Evolutionary conservation across 768 basidiomycete species (phyloP), one percentile per base, ranked within the genome.

Genomic region (Pulveroboletus sp.): DNA sequence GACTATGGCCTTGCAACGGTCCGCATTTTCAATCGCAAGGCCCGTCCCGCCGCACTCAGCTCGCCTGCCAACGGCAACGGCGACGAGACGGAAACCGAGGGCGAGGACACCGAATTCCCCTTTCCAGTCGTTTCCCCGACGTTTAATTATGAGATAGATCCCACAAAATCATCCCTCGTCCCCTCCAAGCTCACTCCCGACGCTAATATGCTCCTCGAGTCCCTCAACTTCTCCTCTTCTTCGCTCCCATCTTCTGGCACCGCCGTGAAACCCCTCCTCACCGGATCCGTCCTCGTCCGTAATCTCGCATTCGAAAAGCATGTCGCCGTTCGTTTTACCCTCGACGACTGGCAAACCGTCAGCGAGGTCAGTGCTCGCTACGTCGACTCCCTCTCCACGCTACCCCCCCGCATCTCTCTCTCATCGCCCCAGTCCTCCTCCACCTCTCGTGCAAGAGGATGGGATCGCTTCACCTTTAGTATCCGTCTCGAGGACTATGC

Each of bases 271-370:
- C 35, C 69, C 52, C 6, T 65, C 71, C 76, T 97, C 13, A 71
- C 76, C 2, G 95, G 95, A 6, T 81, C 87, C 8, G 69, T 97
- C 47, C 78, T 91, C 41, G 91, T 93, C 17, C 80, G 85, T 56
- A 97, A 98, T 65, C 56, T 97, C 45, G 73, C 88, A 0, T 98
- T 88, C 53, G 84, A 89, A 65, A 98, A 98, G 69, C 75, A 79
- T 43, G 85, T 97, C 39, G 83, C 80, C 0, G 77, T 97, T 1
- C 75, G 94, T 1, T 98, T 94, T 65, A 97, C 95, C 2, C 74
- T 95, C 40, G 95, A 97, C 66, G 83, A 87, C 40, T 98, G 95
- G 95, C 82, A 87, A 53, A 98, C 94, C 4, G 89, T 90, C 1
- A 85, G 82, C 36, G 95, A 98, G 64, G 92, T 97, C 27, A 52